Evolutionary conservation across 2,329 filamentous ascomycete species (phyloP).

Genomic region (Sporothrix pseudoabietina): DNA sequence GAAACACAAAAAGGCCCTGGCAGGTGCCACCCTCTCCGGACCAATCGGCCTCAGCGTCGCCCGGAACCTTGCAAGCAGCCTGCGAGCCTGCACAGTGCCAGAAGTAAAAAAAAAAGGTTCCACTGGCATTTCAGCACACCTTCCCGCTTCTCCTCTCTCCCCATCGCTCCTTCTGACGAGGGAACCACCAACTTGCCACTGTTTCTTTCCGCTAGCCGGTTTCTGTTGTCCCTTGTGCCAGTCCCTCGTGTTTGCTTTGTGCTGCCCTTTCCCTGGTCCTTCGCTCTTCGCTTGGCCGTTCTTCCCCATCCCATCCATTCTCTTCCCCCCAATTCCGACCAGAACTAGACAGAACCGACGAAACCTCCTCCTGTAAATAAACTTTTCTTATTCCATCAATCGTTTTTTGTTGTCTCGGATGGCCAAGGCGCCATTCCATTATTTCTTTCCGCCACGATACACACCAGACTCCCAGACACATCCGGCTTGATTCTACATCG

Average conservation of each 20-base stretch:
- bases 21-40: not conserved
- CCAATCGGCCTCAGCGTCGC: conserved; percentile 12
- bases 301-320: conserved; percentile 4
- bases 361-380: conserved; percentile 21
- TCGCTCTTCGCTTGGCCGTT: not conserved
- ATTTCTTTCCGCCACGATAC: conserved; percentile 1
- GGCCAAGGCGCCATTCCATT: conserved; percentile 15
- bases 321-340: conserved; percentile 7
- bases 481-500: not conserved
- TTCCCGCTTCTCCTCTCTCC: not conserved
- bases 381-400: conserved; percentile 6
- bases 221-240: not conserved
- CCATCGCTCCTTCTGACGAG: not conserved
- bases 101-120: too few relatives aligned
- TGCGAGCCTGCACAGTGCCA: not conserved
- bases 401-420: conserved; percentile 21
- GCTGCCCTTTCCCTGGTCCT: not conserved
- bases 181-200: not conserved
- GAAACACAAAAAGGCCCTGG: not conserved
- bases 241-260: not conserved
- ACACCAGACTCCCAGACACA: not conserved
- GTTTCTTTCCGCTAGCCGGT: conserved; percentile 26
- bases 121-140: not conserved
- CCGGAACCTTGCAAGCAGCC: not conserved
- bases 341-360: conserved; percentile 2